Evolutionary conservation across 1,284 basidiomycete genomes (phyloP).

Genomic region (Ganoderma resinaceum): DNA sequence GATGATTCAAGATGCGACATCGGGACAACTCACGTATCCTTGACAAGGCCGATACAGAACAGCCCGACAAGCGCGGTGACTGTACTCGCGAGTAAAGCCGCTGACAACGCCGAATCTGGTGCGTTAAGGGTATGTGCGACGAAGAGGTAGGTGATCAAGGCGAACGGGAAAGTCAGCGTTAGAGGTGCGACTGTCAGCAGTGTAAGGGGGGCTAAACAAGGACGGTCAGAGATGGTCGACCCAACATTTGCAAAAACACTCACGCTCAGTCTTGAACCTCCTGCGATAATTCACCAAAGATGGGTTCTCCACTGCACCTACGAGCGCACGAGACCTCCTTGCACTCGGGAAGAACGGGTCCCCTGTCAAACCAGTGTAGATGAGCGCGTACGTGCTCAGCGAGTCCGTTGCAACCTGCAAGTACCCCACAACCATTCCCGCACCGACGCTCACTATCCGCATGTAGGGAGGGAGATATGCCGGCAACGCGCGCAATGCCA

Average conservation of each 20-base stretch:
- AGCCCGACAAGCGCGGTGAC: constrained; percentile 84
- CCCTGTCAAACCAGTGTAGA: constrained; percentile 89
- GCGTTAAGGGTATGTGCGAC: constrained; percentile 85
- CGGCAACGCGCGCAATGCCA: constrained; percentile 61
- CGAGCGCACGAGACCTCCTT: constrained; percentile 68
- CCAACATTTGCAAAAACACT: constrained; percentile 31
- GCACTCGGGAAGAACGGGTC: constrained; percentile 85
- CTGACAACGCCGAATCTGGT: constrained; percentile 79
- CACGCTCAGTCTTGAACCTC: constrained; percentile 65
- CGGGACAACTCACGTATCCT: constrained; percentile 66
- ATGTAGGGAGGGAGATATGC: constrained; percentile 59
- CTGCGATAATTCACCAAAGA: constrained; percentile 50
- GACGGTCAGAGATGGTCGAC: constrained; percentile 9
- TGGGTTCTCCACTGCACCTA: constrained; percentile 50
- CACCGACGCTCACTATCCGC: constrained; percentile 48
- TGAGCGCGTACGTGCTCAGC: constrained; percentile 84
- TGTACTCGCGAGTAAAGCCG: constrained; percentile 79
- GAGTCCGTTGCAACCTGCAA: constrained; percentile 72
- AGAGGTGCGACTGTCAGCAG: constrained; percentile 84
- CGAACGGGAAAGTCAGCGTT: constrained; percentile 81
- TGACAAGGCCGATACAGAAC: constrained; percentile 84
- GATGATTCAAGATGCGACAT: not conserved
- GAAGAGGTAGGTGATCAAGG: constrained; percentile 86
- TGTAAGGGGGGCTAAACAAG: constrained; percentile 63
- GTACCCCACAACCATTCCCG: constrained; percentile 55